Evolutionary conservation across 2,329 filamentous ascomycete species (phyloP), one percentile per base, ranked within the genome.

Genomic region (Sporothrix phasma): DNA sequence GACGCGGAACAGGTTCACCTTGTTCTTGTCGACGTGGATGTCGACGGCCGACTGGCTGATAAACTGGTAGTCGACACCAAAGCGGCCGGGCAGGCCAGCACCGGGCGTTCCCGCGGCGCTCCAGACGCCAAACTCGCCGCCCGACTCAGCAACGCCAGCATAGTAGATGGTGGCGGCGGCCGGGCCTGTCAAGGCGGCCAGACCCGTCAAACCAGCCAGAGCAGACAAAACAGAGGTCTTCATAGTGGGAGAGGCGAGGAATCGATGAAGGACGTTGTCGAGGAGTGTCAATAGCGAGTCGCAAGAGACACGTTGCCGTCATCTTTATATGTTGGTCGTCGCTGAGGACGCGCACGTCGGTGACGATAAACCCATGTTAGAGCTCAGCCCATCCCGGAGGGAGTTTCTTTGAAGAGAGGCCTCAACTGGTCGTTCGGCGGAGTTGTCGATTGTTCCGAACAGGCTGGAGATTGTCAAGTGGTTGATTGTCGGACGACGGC

Each of bases 41-140:
- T 80, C 77, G 15, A 81, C 71, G 13, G 75, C 76, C 8, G 71
- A 71, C 67, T 77, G 71, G 66, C 77, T 76, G 69, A 82, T 81
- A 70, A 82, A 82, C 7, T 75, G 69, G 69, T 81, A 81, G 64
- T 82, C 80, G 4, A 75, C 74, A 7, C 79, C 79, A 64, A 81
- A 81, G 1, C 71, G 70, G 0, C 80, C 80, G 0, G 80, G 80
- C n/a, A 82, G 72, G 1, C 79, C 79, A 7, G 74, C 76, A 1
- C 77, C 77, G 5, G 68, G 66, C 2, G 71, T 74, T 0, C 71
- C 69, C 3, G 71, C 72, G 2, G 71, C 65, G 59, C 76, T 77
- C 69, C 73, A 79, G 1, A 76, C 77, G 34, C 77, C 78, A 67
- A 80, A 80, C 66, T 80, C 78, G 47, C 78, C 78, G 64, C 77